phyloP scores from a whole-genome alignment of 2,329 filamentous ascomycete genomes.

The Paradendryphiella salina region DNA sequence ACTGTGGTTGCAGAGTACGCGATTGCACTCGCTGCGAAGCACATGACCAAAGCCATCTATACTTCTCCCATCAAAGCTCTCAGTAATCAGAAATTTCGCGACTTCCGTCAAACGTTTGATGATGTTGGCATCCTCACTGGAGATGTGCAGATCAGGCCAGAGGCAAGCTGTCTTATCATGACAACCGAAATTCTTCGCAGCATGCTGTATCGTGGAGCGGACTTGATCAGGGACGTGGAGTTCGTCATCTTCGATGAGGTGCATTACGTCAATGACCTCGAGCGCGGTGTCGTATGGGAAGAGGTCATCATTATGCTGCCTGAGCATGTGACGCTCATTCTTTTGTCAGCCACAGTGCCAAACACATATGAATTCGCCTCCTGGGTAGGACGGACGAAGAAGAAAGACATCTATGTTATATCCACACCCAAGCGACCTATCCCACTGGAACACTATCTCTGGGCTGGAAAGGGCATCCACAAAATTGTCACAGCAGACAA shows the following conservation, averaged over 20 bases:
- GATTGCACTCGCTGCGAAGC: slow-evolving; percentile 92
- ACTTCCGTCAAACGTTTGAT: slow-evolving; percentile 87
- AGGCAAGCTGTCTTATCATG: slow-evolving; percentile 98
- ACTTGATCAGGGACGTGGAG: slow-evolving; percentile 94
- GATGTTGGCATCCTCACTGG: slow-evolving; percentile 97
- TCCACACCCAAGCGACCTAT: slow-evolving; percentile 95
- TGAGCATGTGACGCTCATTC: slow-evolving; percentile 92
- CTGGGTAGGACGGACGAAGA: slow-evolving; percentile 97
- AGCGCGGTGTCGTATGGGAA: slow-evolving; percentile 97
- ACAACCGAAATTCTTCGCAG: slow-evolving; percentile 96
- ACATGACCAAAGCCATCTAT: slow-evolving; percentile 99
- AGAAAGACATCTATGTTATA: slow-evolving; percentile 98
- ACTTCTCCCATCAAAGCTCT: slow-evolving; percentile 98
- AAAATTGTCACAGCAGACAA: slow-evolving; percentile 96
- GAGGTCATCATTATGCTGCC: slow-evolving; percentile 99
- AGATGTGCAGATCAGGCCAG: slow-evolving; percentile 96
- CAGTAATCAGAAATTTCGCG: slow-evolving; percentile 97
- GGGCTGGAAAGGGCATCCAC: slow-evolving; percentile 88
- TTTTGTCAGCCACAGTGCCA: slow-evolving; percentile 93
- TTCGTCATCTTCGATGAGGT: slow-evolving; percentile 99
- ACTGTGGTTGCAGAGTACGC: slow-evolving; percentile 98
- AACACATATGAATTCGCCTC: slow-evolving; percentile 98
- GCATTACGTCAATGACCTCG: slow-evolving; percentile 95
- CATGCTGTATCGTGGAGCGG: slow-evolving; percentile 96
- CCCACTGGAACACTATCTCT: slow-evolving; percentile 92